phyloP scores from a whole-genome alignment of 1,284 basidiomycete species.

The Mycena sp. region DNA sequence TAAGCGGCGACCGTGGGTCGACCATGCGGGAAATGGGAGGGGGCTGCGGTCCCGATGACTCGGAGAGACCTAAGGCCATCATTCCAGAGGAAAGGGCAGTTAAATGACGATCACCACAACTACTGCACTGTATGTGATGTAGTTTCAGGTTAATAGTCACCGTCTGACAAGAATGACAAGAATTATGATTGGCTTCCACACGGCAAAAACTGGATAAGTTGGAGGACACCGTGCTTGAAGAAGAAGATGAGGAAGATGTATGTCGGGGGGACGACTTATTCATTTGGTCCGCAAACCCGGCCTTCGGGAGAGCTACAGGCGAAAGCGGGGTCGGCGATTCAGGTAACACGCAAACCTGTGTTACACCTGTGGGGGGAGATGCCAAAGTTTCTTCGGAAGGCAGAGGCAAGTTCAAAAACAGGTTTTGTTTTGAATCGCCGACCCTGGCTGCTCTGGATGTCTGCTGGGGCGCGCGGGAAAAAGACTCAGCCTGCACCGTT shows the following conservation, averaged over 20 bases:
- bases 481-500: too few relatives aligned
- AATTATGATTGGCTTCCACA: background rate
- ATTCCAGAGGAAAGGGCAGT: background rate
- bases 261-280: background rate
- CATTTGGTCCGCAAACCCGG: background rate
- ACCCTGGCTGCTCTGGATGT: too few relatives aligned
- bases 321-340: background rate
- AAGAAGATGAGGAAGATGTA: background rate
- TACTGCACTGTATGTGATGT: background rate
- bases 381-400: background rate
- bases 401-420: background rate
- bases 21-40: background rate
- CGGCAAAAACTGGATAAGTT: background rate
- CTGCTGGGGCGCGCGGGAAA: too few relatives aligned
- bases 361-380: conserved; percentile 22
- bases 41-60: too few relatives aligned
- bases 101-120: background rate
- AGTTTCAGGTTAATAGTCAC: background rate
- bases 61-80: conserved; percentile 7
- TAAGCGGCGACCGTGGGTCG: conserved; percentile 21
- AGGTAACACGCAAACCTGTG: conserved; percentile 9
- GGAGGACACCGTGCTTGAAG: background rate
- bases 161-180: background rate
- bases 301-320: conserved; percentile 1
- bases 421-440: background rate